Conservation (phyloP, 2,329 filamentous ascomycete species). For the Aspergillus hiratsukae region DNA sequence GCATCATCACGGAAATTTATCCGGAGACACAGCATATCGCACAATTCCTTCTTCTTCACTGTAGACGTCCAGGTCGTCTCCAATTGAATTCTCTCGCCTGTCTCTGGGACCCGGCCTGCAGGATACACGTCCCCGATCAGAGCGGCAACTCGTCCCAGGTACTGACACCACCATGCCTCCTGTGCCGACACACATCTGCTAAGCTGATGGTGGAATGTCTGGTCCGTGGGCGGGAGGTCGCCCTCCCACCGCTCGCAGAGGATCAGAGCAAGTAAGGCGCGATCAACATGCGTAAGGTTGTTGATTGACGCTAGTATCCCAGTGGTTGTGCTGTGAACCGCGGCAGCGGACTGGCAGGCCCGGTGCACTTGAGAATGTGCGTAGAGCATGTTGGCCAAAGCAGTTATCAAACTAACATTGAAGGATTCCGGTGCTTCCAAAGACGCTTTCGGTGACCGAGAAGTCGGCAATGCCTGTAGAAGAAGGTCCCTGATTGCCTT, state of each 20-base stretch:
- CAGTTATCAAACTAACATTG: slow-evolving; percentile 46
- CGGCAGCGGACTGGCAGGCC: slow-evolving; percentile 58
- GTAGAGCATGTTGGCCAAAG: slow-evolving; percentile 58
- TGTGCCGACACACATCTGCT: slow-evolving; percentile 50
- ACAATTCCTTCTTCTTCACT: slow-evolving; percentile 37
- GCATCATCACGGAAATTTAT: slow-evolving; percentile 41
- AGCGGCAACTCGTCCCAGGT: slow-evolving; percentile 57
- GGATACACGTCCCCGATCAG: slow-evolving; percentile 59
- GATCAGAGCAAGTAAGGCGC: slow-evolving; percentile 66
- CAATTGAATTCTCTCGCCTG: slow-evolving; percentile 36
- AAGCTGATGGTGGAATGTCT: slow-evolving; percentile 51
- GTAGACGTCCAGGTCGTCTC: slow-evolving; percentile 40
- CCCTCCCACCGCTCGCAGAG: slow-evolving; percentile 72
- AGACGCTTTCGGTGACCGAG: slow-evolving; percentile 13
- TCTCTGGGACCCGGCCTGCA: slow-evolving; percentile 43
- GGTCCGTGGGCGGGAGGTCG: slow-evolving; percentile 55
- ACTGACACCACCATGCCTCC: slow-evolving; percentile 62
- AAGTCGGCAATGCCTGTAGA: slow-evolving; percentile 42
- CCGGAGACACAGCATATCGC: slow-evolving; percentile 41
- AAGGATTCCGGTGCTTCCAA: slow-evolving; percentile 39
- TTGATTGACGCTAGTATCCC: slow-evolving; percentile 65
- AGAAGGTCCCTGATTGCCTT: slow-evolving; percentile 48
- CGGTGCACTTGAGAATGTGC: slow-evolving; percentile 49
- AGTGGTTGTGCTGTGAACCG: slow-evolving; percentile 67
- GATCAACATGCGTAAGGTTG: slow-evolving; percentile 67